Base-by-base conservation (phyloP, 2,329 filamentous ascomycete species). In the Ophiocordyceps unilateralis region DNA sequence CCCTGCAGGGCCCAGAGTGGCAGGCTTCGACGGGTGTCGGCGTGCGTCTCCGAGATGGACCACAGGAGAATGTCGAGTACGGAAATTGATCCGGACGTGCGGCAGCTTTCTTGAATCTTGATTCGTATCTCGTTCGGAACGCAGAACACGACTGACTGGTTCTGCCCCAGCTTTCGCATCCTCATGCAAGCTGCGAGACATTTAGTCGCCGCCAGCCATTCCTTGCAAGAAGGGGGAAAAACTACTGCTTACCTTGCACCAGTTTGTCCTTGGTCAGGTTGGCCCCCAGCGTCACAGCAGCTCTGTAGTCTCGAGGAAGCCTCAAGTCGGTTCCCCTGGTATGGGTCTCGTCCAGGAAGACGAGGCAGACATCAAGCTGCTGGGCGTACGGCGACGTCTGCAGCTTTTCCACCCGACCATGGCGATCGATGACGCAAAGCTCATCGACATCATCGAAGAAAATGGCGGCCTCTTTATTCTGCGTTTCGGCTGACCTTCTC, bases 271-370 rank as follows among this genome's bases (percentile, higher is more conserved):
- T 87, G 0, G 74, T 79, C 1, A 84, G 50, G 7, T 63, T 61
- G 0, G 75, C 64, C 0, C 81, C 80, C 0, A 88, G 55, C 0
- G 79, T 85, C 0, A 86, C 74, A 0, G 74, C 76, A 0, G 79
- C 83, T 1, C 73, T 61, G 48, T 76, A 78, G 9, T 68, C 2
- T 0, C 43, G 37, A 0, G 78, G 81, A 1, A 84, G 55, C 20
- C 68, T 69, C 2, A 86, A 51, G 47, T 87, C 81, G 0, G 70
- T 83, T 0, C 82, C 81, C 43, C 81, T 58, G 0, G 80, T 83
- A 46, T 86, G 81, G 0, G 71, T 69, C 45, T 87, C 75, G 43
- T 86, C 81, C 0, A 87, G 60, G 45, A 76, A 86, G 0, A 85
- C 65, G 0, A 83, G 52, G 45, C 81, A 86, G 0, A 48, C 48